Evolutionary conservation across 192 early-diverging fungal genomes (phyloP).

Genomic region (Coemansia sp.): DNA sequence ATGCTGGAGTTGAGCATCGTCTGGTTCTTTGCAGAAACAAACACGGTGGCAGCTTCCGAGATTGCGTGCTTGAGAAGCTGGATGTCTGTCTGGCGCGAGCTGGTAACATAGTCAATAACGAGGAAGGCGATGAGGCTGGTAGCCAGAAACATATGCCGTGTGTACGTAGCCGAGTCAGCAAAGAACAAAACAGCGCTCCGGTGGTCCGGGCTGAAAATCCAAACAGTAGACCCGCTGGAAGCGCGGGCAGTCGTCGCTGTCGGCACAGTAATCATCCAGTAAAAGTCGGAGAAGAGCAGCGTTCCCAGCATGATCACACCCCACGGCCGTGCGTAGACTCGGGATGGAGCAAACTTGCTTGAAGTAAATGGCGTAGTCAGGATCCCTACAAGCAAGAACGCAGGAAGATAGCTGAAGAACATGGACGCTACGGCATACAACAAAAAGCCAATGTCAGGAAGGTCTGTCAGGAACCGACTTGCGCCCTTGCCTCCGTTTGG

Average conservation of each 20-base stretch:
- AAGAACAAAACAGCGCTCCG: conserved; percentile 24
- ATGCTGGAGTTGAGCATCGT: conserved; percentile 36
- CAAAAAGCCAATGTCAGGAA: conserved; percentile 29
- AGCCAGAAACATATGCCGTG: conserved; percentile 29
- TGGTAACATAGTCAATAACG: conserved; percentile 35
- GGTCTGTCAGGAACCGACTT: conserved; percentile 12
- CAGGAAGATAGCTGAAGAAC: conserved; percentile 43
- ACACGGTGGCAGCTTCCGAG: conserved; percentile 12
- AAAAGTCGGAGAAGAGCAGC: conserved; percentile 34
- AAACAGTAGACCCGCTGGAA: conserved; percentile 13
- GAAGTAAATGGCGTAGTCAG: conserved; percentile 35
- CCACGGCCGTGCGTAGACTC: conserved; percentile 34
- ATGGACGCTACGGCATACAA: conserved; percentile 16
- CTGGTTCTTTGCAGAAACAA: conserved; percentile 32
- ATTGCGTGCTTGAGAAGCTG: conserved; percentile 40
- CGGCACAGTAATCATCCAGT: conserved; percentile 40
- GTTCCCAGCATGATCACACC: conserved; percentile 25
- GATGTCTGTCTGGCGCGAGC: conserved; percentile 44
- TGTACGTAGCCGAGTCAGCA: conserved; percentile 37
- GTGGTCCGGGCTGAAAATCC: conserved; percentile 41
- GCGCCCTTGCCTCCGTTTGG: conserved; percentile 4
- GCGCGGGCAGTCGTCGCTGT: conserved; percentile 15
- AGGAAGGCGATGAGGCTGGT: conserved; percentile 17
- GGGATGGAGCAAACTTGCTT: conserved; percentile 43
- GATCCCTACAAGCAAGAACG: conserved; percentile 26